Conservation (phyloP, 371 early-diverging fungal species). For the Mortierella sp. region DNA sequence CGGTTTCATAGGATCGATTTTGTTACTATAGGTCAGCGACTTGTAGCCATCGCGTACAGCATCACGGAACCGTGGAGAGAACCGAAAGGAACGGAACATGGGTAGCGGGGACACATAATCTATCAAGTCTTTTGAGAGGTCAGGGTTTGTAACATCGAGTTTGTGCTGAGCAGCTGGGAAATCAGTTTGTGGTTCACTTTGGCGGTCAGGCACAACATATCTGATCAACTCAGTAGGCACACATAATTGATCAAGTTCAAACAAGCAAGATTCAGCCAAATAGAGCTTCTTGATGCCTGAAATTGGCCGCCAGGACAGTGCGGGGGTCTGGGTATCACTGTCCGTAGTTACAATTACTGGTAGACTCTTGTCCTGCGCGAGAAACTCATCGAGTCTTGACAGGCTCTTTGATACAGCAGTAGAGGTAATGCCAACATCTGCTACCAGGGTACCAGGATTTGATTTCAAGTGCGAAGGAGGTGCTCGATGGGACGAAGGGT, state of each 20-base stretch:
- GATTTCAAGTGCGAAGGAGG: not conserved
- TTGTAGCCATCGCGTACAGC: conserved; percentile 28
- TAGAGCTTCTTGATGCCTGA: conserved; percentile 25
- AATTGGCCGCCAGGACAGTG: conserved; percentile 12
- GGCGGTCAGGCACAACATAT: conserved; percentile 20
- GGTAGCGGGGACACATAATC: conserved; percentile 36
- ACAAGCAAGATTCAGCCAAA: conserved; percentile 2
- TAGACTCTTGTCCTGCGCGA: conserved; percentile 18
- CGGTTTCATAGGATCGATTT: conserved; percentile 41
- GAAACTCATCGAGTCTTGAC: conserved; percentile 26
- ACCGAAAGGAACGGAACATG: conserved; percentile 51
- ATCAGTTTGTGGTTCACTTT: not conserved
- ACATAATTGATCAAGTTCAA: conserved; percentile 38
- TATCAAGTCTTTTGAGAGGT: not conserved
- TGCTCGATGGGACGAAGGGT: not conserved
- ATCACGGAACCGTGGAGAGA: conserved; percentile 24
- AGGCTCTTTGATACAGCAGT: not conserved
- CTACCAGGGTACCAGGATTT: not conserved
- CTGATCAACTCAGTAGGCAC: conserved; percentile 24
- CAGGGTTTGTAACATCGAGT: not conserved
- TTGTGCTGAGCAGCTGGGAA: not conserved
- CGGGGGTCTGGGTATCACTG: not conserved
- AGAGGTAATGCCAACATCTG: not conserved
- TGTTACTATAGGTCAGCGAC: conserved; percentile 46
- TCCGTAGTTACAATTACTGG: not conserved